A percentile compares a stretch with the other conserved stretches of the same genome.
Evolutionary conservation across 306 rosid species (phyloP).

Genomic region (Pterocarpus santalinus): DNA sequence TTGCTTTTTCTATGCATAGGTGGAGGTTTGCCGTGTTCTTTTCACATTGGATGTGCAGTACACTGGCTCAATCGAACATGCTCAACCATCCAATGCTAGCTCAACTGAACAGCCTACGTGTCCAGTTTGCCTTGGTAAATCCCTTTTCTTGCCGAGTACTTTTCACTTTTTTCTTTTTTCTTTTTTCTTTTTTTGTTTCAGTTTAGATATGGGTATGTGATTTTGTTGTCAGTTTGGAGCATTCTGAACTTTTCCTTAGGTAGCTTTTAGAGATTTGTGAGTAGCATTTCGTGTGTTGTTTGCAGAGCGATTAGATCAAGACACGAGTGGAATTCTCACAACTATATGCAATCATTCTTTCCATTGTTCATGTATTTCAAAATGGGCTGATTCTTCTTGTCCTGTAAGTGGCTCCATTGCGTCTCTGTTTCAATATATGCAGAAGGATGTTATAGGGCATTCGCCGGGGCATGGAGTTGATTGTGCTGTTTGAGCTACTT

Average conservation of each 20-base stretch:
- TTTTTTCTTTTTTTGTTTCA: not conserved
- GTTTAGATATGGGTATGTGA: not conserved
- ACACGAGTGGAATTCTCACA: conserved; percentile 84
- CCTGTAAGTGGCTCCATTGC: conserved; percentile 68
- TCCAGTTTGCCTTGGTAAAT: conserved; percentile 91
- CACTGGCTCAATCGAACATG: conserved; percentile 87
- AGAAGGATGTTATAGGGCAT: conserved; percentile 23
- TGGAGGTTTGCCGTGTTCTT: conserved; percentile 77
- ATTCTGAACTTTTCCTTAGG: not conserved
- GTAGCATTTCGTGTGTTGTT: conserved; percentile 25
- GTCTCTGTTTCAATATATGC: conserved; percentile 14
- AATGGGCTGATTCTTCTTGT: conserved; percentile 96
- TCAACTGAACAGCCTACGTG: conserved; percentile 91
- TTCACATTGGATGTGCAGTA: conserved; percentile 89
- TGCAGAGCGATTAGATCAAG: conserved; percentile 94
- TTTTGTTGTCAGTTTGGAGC: conserved; percentile 16
- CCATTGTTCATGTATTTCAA: conserved; percentile 94
- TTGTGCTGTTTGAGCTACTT: conserved; percentile 21
- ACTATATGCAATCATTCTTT: conserved; percentile 99
- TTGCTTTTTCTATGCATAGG: conserved; percentile 46
- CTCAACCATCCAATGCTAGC: conserved; percentile 72
- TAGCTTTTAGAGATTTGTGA: not conserved
- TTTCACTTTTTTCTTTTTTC: not conserved
- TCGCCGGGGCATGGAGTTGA: not conserved
- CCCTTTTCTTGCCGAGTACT: not conserved